These are phyloP conservation scores for Melampsora larici-populina DNA, from an alignment of 1,284 basidiomycete species.

Conservation along the genomic window DNA sequence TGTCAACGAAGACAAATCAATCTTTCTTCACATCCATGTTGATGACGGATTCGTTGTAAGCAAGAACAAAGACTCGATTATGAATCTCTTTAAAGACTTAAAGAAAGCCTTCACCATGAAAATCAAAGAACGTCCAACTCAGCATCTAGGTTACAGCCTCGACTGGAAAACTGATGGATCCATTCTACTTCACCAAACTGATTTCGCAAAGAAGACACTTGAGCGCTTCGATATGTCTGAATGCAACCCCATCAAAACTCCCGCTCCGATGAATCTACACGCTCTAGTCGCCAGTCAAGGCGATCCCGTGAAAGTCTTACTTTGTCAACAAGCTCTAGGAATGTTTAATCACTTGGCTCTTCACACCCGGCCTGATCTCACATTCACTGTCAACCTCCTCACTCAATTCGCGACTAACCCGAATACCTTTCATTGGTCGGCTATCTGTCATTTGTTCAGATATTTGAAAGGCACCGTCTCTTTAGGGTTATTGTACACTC, in stretches of 20 bases:
- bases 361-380: slow-evolving; percentile 11
- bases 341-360: too few relatives aligned
- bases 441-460: background rate
- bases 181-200: background rate
- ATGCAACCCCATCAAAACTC: background rate
- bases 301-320: too few relatives aligned
- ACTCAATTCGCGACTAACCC: too few relatives aligned
- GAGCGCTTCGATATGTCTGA: background rate
- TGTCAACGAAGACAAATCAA: background rate
- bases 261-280: too few relatives aligned
- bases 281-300: too few relatives aligned
- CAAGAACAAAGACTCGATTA: background rate
- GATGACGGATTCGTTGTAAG: background rate
- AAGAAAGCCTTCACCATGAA: slow-evolving; percentile 1
- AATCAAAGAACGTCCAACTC: background rate
- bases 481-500: background rate
- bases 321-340: slow-evolving; percentile 5
- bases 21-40: background rate
- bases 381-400: slow-evolving; percentile 7
- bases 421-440: background rate
- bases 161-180: background rate
- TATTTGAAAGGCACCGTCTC: background rate
- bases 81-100: background rate
- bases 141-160: background rate
- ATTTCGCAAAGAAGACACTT: too few relatives aligned